phyloP scores from a whole-genome alignment of 768 basidiomycete species.

The Mycena polygramma region DNA sequence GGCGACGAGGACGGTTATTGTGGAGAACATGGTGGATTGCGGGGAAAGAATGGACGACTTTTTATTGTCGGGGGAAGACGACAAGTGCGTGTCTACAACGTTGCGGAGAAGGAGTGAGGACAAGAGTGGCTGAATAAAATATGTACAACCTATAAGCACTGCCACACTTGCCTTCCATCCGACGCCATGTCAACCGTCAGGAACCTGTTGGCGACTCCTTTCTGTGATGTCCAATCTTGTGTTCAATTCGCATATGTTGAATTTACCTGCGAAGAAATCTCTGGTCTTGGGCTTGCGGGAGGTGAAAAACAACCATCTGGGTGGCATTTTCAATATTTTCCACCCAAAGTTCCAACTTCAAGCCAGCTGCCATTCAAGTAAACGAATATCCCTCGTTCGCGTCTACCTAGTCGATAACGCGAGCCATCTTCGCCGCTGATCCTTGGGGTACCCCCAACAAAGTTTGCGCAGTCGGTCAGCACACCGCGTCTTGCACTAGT shows the following conservation, averaged over 20 bases:
- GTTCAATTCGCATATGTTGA: too few species aligned
- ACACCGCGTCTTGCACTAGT: too few species aligned
- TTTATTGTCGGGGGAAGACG: conserved; percentile 48
- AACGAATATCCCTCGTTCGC: neutral
- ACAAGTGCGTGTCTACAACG: conserved; percentile 38
- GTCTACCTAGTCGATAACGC: neutral
- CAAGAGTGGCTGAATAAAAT: neutral
- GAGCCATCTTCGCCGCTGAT: neutral
- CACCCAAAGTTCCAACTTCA: too few species aligned
- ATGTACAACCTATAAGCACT: neutral
- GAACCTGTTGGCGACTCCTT: too few species aligned
- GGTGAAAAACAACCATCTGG: too few species aligned
- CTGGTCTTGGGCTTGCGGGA: too few species aligned
- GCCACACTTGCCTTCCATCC: neutral
- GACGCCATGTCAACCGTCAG: too few species aligned
- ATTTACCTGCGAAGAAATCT: too few species aligned
- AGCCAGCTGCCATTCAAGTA: too few species aligned
- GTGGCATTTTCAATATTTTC: too few species aligned
- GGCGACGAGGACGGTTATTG: conserved; percentile 58
- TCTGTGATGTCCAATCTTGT: too few species aligned
- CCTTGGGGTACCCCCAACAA: neutral
- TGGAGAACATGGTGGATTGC: conserved; percentile 37
- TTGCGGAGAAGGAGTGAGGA: conserved; percentile 14
- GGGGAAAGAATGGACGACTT: conserved; percentile 62
- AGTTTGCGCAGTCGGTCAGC: too few species aligned